Evolutionary conservation across 1,284 basidiomycete species (phyloP), one percentile per base, ranked within the genome.

Genomic region (Apiotrichum porosum): DNA sequence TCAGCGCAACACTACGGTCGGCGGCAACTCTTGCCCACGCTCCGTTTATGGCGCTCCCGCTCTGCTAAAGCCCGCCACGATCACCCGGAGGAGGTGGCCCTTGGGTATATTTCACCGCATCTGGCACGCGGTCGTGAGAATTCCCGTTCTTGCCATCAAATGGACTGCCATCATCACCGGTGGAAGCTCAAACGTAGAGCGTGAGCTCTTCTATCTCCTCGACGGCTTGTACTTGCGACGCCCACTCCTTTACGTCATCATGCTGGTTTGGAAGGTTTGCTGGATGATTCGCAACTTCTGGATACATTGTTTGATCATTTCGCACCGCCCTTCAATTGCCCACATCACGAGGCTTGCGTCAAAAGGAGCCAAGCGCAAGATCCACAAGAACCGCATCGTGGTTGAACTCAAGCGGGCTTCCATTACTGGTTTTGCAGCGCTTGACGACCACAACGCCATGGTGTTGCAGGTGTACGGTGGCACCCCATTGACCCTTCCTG

Each of bases 311-410:
- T 38, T 49, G 8, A 31, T 49, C 1, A 30, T 49, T 14, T 49
- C 43, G n/a, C 41, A 49, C 23, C 47, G 47, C n/a, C 47, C 47
- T 0, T 32, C 36, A 1, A 38, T 49, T 4, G 26, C 14, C 4
- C 37, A 23, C 9, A 49, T 49, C 23, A 26, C 41, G 3, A 41
- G 47, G 9, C 42, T 43, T 2, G 47, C 47, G 0, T 34, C 26
- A 8, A 49, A 49, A 26, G 47, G 47, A 9, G 42, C 47, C 3
- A 41, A 42, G 4, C 47, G 47, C 41, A 49, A 49, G 42, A 44
- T 39, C 13, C 13, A 28, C 28, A 32, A 34, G 19, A 44, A 44
- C 32, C 30, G 31, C 17, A 36, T 49, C 31, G 42, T 43, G 4
- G 47, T 49, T 9, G 47, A 49, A 32, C 47, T 49, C 19, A 32